Conservation (phyloP, 78 protist genomes). For the Polysphondylium violaceum region DNA sequence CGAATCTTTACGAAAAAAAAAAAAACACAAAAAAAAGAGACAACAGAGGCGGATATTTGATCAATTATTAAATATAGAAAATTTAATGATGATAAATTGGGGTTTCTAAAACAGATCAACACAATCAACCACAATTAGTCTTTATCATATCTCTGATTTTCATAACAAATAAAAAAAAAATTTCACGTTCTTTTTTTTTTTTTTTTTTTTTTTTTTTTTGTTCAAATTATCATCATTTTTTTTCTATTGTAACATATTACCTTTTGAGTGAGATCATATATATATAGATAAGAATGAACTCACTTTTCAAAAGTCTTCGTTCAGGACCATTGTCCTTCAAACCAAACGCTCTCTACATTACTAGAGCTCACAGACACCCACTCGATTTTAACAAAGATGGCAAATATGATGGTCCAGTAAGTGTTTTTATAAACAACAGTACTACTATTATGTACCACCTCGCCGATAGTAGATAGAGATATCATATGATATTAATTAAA, state of each 20-base stretch:
- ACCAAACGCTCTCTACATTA: background rate
- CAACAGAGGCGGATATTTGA: no score
- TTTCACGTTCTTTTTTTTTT: background rate
- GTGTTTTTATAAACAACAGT: background rate
- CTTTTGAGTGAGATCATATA: no score
- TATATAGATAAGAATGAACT: background rate
- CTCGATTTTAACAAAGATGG: slow-evolving; percentile 24
- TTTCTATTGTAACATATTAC: background rate
- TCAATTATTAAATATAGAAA: no score
- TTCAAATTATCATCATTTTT: background rate
- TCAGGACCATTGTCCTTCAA: background rate
- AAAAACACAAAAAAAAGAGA: background rate
- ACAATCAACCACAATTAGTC: no score
- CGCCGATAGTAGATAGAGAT: background rate
- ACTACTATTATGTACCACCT: background rate
- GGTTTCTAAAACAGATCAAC: no score
- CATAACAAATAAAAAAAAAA: no score
- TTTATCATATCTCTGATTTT: no score
- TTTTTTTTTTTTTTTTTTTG: slow-evolving; percentile 4
- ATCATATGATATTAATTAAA: background rate
- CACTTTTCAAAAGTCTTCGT: background rate
- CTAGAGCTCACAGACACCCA: slow-evolving; percentile 62
- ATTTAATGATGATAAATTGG: no score
- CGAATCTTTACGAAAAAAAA: background rate
- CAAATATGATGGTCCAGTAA: slow-evolving; percentile 56